These are phyloP conservation scores for Corymbia calophylla DNA, from an alignment of 441 rosid species.

Conservation along the genomic window DNA sequence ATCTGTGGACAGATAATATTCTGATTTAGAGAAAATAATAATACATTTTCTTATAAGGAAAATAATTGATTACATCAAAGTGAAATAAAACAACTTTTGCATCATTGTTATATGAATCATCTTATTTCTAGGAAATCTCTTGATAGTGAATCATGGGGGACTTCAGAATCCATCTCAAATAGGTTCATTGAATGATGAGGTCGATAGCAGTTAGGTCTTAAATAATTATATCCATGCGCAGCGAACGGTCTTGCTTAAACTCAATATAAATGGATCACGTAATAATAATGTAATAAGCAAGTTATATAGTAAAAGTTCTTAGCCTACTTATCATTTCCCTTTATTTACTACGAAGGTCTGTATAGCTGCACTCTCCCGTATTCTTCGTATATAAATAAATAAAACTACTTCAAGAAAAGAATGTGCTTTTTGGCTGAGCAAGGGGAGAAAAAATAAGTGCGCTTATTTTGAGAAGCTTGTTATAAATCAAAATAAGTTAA, in stretches of 20 bases:
- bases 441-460: background rate
- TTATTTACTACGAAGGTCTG: background rate
- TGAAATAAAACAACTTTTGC: background rate
- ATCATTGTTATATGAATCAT: background rate
- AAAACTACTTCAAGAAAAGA: background rate
- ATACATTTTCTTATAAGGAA: background rate
- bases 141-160: background rate
- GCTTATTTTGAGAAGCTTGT: background rate
- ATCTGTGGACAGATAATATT: background rate
- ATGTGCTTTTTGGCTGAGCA: background rate
- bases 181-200: background rate
- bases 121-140: background rate
- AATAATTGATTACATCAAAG: background rate
- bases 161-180: background rate
- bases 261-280: background rate
- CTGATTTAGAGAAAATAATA: background rate
- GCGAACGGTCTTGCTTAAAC: background rate
- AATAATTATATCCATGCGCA: background rate
- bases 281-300: background rate
- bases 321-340: background rate
- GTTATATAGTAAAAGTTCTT: background rate
- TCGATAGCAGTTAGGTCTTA: background rate
- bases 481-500: background rate
- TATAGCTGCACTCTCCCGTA: background rate
- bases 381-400: background rate